Base-by-base conservation (phyloP, 2,329 filamentous ascomycete species). In the Cladophialophora yegresii region DNA sequence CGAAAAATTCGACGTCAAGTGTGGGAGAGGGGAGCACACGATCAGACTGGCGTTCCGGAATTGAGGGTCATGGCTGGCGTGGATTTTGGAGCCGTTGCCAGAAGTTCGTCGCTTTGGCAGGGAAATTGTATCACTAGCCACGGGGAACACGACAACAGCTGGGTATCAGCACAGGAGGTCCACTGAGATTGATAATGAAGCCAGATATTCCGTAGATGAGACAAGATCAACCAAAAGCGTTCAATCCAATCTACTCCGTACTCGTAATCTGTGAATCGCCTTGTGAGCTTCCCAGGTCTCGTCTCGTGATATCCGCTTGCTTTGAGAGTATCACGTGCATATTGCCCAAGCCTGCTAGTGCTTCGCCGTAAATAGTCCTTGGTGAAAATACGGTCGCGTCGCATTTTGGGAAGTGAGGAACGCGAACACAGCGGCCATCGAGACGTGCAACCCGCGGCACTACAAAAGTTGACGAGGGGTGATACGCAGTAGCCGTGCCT, bases 51-150 rank as follows among this genome's bases (percentile, higher is more conserved):
- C 47, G 32, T 66, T 43, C 50, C 57, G 45, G 57, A 56, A 47
- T 36, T 58, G 23, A 68, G 59, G 57, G 61, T 69, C 67, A 70
- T 65, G 67, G 66, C 62, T 72, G 74, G 69, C 72, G 76, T 75
- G 73, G 74, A 76, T 72, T 70, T 71, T 71, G 69, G 69, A 62
- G 71, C 72, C 68, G 72, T 74, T 71, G 73, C 69, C 71, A 72
- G 78, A 77, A 77, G 76, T 77, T 78, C 73, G 67, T 69, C 76
- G 73, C 75, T 77, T 76, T 78, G 73, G 67, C 71, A 69, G 47
- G 61, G 64, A 28, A 61, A 66, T 57, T 64, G 61, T 67, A 69
- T 54, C 22, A 65, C 26, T 54, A 54, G 51, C 5, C 28, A 30
- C 26, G 60, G 62, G 54, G 49, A 63, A 23, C 30, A 32, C 23